These are phyloP conservation scores for Cicer bijugum DNA, from an alignment of 306 rosid genomes.

Conservation along the genomic window DNA sequence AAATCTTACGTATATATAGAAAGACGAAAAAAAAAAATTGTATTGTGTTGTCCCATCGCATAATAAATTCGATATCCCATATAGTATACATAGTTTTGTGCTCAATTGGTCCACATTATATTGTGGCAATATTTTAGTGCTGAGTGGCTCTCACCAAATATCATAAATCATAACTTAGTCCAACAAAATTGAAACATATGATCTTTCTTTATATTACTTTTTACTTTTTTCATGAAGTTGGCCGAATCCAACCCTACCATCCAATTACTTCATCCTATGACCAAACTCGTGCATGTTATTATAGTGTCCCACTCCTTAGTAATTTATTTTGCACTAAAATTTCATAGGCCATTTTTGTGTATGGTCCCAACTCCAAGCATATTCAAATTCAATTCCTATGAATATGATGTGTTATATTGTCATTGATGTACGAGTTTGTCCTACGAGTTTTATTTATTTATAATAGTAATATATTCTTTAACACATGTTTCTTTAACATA, in stretches of 20 bases:
- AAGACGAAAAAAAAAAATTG: too few species aligned
- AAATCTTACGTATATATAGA: too few species aligned
- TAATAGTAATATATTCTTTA: too few species aligned
- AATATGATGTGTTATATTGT: too few species aligned
- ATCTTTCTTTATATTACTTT: background rate
- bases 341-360: background rate
- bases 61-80: background rate
- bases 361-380: conserved; percentile 1
- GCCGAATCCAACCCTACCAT: conserved; percentile 20
- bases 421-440: too few species aligned
- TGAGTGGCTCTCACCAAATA: background rate
- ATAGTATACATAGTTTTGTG: background rate
- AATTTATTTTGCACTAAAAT: background rate
- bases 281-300: background rate
- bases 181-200: background rate
- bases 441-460: too few species aligned
- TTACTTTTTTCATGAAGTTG: background rate
- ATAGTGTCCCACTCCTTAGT: background rate
- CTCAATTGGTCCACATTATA: background rate
- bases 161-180: background rate
- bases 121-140: conserved; percentile 6
- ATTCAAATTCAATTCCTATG: too few species aligned
- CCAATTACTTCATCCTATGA: background rate
- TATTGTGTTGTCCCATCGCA: background rate
- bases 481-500: too few species aligned